Conservation (phyloP, 345 rosid genomes). For the Camelina sativa region DNA sequence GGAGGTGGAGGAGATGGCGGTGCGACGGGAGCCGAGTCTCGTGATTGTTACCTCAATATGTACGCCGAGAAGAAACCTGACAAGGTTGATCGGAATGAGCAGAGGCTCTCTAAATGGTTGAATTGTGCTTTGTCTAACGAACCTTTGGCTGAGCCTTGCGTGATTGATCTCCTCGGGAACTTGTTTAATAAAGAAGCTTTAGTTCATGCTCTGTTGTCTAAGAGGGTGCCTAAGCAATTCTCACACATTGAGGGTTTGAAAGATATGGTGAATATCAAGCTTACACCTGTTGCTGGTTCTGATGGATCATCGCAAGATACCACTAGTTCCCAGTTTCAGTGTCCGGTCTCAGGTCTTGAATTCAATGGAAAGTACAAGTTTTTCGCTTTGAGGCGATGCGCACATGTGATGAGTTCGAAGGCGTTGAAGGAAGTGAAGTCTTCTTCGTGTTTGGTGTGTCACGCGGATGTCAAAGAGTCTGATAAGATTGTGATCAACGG, state of each 20-base stretch:
- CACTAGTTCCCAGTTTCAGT: slow-evolving; percentile 62
- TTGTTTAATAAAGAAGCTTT: slow-evolving; percentile 83
- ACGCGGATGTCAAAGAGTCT: slow-evolving; percentile 61
- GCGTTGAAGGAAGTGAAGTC: slow-evolving; percentile 94
- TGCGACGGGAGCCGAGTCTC: slow-evolving; percentile 94
- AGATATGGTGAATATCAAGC: slow-evolving; percentile 73
- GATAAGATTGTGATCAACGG: slow-evolving; percentile 90
- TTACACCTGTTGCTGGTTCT: slow-evolving; percentile 56
- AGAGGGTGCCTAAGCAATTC: slow-evolving; percentile 73
- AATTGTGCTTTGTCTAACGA: slow-evolving; percentile 84
- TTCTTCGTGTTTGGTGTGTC: slow-evolving; percentile 86
- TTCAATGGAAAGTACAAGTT: slow-evolving; percentile 88
- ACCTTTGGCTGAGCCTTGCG: slow-evolving; percentile 81
- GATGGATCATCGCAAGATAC: slow-evolving; percentile 46
- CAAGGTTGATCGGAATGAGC: slow-evolving; percentile 90
- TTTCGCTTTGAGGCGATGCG: slow-evolving; percentile 73
- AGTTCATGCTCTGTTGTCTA: slow-evolving; percentile 70
- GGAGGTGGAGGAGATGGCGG: slow-evolving; percentile 99
- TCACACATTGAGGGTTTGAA: slow-evolving; percentile 78
- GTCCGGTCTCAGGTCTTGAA: slow-evolving; percentile 81
- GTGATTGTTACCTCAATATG: slow-evolving; percentile 96
- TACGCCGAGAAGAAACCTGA: slow-evolving; percentile 95
- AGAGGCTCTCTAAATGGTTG: slow-evolving; percentile 84
- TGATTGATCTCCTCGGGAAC: slow-evolving; percentile 82
- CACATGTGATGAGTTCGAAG: slow-evolving; percentile 91